Base-by-base conservation (phyloP, 2,329 filamentous ascomycete species). In the Fusarium cyanostomum region DNA sequence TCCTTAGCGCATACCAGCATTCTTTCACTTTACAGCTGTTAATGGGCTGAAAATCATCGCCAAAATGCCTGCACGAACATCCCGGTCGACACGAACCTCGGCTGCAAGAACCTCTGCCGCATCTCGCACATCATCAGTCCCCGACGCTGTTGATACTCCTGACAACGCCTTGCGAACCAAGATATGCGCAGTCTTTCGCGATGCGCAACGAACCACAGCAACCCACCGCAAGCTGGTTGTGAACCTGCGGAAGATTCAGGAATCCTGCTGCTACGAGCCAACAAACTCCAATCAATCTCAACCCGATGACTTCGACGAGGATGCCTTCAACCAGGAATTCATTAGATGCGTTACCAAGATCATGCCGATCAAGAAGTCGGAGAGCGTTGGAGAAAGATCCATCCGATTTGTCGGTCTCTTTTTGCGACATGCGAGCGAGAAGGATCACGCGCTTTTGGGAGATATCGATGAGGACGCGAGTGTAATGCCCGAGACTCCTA, bases 221-320 rank as follows among this genome's bases (percentile, higher is more conserved):
- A 92, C 92, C 2, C 95, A 99, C 75, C 84, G 94, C 59, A 98
- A 98, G 74, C 84, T 97, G 0, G 90, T 91, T 5, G 91, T 97
- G 59, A 93, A 89, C 45, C 80, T 99, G 59, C 88, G 94, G 64
- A 97, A 97, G 77, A 85, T 97, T 38, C 94, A 98, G 72, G 94
- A 97, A 74, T 83, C 89, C 33, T 97, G 92, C 79, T 89, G 86
- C 73, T 89, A 89, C 69, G 86, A 89, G 67, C 86, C 81, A 15
- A 81, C 78, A 30, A 82, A 77, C 61, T 78, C 78, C 24, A 86
- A 83, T 62, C 85, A 84, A 71, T 68, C 74, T 4, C 75, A 81
- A 10, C 80, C 84, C 10, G 85, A 88, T 66, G 89, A 92, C 10
- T 91, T 94, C 62, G 89, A 92, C 39, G 93, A 96, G 75, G 85